Evolutionary conservation across 2,329 filamentous ascomycete genomes (phyloP), one percentile per base, ranked within the genome.

Genomic region (Colletotrichum trifolii): DNA sequence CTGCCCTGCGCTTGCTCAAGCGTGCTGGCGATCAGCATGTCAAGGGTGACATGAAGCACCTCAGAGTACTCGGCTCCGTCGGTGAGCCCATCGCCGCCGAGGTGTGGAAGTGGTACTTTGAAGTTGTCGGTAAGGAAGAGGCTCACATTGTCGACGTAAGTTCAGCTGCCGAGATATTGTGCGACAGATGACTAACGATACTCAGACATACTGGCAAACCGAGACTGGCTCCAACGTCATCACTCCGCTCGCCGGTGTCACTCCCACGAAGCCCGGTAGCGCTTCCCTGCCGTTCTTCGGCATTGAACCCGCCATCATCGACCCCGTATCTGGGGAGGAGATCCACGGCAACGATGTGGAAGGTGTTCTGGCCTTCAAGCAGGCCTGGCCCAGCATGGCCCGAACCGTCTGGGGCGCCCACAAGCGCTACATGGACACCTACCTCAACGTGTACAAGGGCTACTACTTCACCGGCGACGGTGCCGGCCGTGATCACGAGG

Each of bases 41-140:
- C 73, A 92, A 93, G 82, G 89, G 91, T 74, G 83, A 93, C 75
- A 96, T 99, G 92, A 91, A 92, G 81, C 88, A 93, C 73, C 86
- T 99, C 68, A 88, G 96, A 76, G 91, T 98, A 6, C 84, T 99
- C 17, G 96, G 95, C 65, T 97, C 95, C 15, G 96, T 99, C 64
- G 96, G 96, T 71, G 96, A 99, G 83, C 96, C 96, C 43, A 99
- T 99, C 73, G 95, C 96, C 15, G 93, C 95, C 25, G 96, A 99
- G 79, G 92, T 99, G 65, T 99, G 96, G 96, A 98, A 98, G 82
- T 99, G 96, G 96, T 99, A 98, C 82, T 95, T 94, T 77, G 94
- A 98, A 79, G 87, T 91, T 71, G 94, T 99, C 57, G 96, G 96
- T 74, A 96, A 94, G 85, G 91, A 95, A 79, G 90, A 97, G 78